Conservation (phyloP, 768 basidiomycete species). For the Crucibulum laeve region DNA sequence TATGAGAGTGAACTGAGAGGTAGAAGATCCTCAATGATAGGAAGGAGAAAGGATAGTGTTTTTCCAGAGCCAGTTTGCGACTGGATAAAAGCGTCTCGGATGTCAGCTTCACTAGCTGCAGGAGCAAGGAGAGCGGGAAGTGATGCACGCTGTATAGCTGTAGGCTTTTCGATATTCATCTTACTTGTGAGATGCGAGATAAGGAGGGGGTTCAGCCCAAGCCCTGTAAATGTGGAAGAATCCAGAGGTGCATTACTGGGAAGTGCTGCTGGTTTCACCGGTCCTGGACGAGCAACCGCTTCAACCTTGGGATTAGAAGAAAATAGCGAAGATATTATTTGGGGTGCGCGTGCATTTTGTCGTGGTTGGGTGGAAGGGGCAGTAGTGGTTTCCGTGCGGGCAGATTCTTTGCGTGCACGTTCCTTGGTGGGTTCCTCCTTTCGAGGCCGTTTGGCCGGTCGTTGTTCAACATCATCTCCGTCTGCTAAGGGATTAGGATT, state of each 20-base stretch:
- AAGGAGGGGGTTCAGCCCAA: conserved; percentile 82
- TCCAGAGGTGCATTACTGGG: conserved; percentile 88
- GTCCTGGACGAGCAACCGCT: conserved; percentile 22
- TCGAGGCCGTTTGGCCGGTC: conserved; percentile 46
- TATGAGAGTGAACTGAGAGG: conserved; percentile 87
- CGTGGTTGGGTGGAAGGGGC: conserved; percentile 16
- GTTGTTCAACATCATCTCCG: conserved; percentile 20
- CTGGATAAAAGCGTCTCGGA: conserved; percentile 86
- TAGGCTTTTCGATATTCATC: conserved; percentile 82
- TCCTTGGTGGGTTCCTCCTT: conserved; percentile 14
- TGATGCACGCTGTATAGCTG: conserved; percentile 84
- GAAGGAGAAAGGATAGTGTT: conserved; percentile 88
- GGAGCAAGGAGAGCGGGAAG: conserved; percentile 47
- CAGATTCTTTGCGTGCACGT: conserved; percentile 9
- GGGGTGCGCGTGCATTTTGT: conserved; percentile 31
- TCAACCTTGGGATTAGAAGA: conserved; percentile 74
- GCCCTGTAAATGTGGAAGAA: conserved; percentile 73
- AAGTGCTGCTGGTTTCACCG: conserved; percentile 22
- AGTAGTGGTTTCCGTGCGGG: no score
- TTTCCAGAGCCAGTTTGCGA: conserved; percentile 98
- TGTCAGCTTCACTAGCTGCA: conserved; percentile 27
- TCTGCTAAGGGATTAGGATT: conserved; percentile 8
- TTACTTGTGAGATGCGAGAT: conserved; percentile 73
- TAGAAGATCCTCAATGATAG: conserved; percentile 91
- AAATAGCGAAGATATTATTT: conserved; percentile 88